These are phyloP conservation scores for Nannizzia gypsea DNA, from an alignment of 2,329 filamentous ascomycete genomes.

Conservation along the genomic window DNA sequence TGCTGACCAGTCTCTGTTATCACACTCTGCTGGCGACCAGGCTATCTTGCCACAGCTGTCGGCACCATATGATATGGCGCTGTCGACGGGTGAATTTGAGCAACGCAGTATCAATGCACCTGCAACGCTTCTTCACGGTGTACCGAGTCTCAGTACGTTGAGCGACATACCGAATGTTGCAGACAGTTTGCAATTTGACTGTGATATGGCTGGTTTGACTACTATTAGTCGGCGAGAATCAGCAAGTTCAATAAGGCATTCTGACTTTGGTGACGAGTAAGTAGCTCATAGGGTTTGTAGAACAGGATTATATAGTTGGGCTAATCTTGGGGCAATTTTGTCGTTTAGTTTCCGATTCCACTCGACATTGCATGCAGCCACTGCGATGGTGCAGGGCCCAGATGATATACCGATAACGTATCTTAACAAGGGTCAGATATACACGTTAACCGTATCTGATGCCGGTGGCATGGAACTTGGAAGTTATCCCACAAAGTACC, in stretches of 20 bases:
- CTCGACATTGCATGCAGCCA: conserved; percentile 81
- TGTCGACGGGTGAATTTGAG: not conserved
- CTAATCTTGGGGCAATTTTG: not conserved
- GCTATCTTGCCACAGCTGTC: not conserved
- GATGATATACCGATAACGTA: conserved; percentile 97
- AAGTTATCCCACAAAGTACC: conserved; percentile 56
- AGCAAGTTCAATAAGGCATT: not conserved
- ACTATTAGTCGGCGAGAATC: not conserved
- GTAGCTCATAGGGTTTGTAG: not conserved
- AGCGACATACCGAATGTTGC: not conserved
- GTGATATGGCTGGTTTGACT: not conserved
- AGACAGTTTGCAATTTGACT: not conserved
- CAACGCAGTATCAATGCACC: not conserved
- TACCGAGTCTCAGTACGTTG: not conserved
- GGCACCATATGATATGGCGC: not conserved
- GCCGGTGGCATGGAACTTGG: conserved; percentile 50
- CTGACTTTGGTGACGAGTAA: not conserved
- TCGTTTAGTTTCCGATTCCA: conserved; percentile 52
- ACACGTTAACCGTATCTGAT: conserved; percentile 74
- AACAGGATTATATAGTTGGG: conserved; percentile 8
- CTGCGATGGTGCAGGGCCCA: conserved; percentile 68
- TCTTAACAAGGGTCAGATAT: conserved; percentile 92
- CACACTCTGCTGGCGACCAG: not conserved
- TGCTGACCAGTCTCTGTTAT: not conserved
- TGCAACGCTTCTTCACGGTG: not conserved